A percentile compares a stretch with the other conserved stretches of the same genome.
These are phyloP conservation scores for Camellia granthamiana DNA, from an alignment of 148 eudicot species.

Conservation along the genomic window DNA sequence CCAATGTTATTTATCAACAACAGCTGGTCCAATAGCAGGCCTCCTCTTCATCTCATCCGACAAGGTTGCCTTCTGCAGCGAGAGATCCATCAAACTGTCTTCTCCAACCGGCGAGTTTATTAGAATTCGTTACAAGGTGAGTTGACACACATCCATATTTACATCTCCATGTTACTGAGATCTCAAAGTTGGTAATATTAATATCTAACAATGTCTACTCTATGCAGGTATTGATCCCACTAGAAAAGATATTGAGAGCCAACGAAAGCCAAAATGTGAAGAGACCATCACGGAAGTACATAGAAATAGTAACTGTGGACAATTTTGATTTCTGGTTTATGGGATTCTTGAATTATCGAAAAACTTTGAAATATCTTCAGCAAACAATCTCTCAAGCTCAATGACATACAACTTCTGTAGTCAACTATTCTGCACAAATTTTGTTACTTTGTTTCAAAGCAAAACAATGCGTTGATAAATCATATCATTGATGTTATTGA, in stretches of 20 bases:
- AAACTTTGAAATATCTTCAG: constrained; percentile 23
- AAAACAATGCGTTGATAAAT: no score
- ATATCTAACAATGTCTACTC: not conserved
- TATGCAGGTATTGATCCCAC: constrained; percentile 15
- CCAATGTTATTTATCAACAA: constrained; percentile 33
- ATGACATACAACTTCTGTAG: not conserved
- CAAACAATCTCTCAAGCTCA: constrained; percentile 11
- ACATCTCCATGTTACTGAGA: not conserved
- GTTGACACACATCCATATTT: not conserved
- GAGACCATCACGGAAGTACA: constrained; percentile 28
- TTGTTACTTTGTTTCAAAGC: no score
- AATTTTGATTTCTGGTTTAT: constrained; percentile 39
- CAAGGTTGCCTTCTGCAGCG: constrained; percentile 46
- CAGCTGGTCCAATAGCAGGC: no score
- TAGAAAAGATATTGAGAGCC: constrained; percentile 23
- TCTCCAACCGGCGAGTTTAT: constrained; percentile 22
- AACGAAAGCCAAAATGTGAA: constrained; percentile 17
- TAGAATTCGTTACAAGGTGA: constrained; percentile 36
- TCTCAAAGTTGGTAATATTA: no score
- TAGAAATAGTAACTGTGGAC: constrained; percentile 28
- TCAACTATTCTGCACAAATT: no score
- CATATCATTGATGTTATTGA: no score
- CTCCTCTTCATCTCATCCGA: constrained; percentile 29
- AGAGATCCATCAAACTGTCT: constrained; percentile 32
- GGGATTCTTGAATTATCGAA: constrained; percentile 29